Evolutionary conservation across 306 rosid genomes (phyloP), one percentile per base, ranked within the genome.

Genomic region (Datisca glomerata): DNA sequence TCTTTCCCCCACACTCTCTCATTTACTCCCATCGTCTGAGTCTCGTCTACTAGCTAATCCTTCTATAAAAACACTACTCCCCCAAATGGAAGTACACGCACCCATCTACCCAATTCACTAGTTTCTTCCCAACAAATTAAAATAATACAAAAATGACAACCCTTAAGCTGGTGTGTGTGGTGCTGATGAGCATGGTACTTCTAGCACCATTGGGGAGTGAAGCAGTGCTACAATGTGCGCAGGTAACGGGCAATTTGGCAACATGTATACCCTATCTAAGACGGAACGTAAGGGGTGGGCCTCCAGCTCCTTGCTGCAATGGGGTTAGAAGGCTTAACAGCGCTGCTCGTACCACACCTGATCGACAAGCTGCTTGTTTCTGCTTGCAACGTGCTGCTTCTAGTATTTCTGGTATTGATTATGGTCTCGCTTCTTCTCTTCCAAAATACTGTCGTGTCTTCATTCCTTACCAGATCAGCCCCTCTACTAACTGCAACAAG

Each of bases 221-320:
- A 3, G 76, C 75, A 14, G 11, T 8, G n/a, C 36, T 69, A 18
- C n/a, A 70, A 0, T 82, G 94, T 36, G 70, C 68, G 0, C 27
- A 44, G 5, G 94, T 82, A 6, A 0, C 15, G 0, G 0, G 24
- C 8, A 3, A 3, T 11, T 0, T 65, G 1, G 46, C 3, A 16
- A 8, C 36, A 14, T 19, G 24, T 7, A 16, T 41, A 19, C n/a
- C 9, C 2, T 41, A 17, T 13, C 12, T 41, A 3, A 21, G 24
- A 9, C 12, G 45, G 7, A 8, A 17, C 2, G 12, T 8, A 23
- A 41, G 24, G n/a, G 24, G 24, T 19, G 24, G 45, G 16, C 42
- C 42, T 17, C 22, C 45, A 8, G n/a, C 1, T 2, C 21, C 22
- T 9, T 41, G 45, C 16, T 41, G 45, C 24, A 19, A 17, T 18